These are phyloP conservation scores for Articulospora tetracladia DNA, from an alignment of 495 filamentous ascomycete species.

Conservation along the genomic window DNA sequence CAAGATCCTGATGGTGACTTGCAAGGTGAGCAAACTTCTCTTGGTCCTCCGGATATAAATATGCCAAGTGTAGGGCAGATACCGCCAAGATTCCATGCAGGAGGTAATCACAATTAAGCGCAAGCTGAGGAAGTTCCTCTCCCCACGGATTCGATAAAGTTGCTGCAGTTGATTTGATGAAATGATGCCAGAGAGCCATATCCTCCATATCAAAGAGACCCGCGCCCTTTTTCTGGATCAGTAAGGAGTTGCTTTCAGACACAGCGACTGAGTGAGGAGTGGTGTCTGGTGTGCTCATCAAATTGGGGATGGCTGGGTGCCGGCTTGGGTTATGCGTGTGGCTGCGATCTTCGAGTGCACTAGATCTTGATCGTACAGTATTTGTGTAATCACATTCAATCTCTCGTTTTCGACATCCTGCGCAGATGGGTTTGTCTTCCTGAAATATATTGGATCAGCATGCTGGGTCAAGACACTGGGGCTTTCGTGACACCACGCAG, in stretches of 20 bases:
- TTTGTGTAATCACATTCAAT: slow-evolving; percentile 6
- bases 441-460: background rate
- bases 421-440: slow-evolving; percentile 8
- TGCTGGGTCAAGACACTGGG: background rate
- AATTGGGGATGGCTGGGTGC: background rate
- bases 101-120: slow-evolving; percentile 20
- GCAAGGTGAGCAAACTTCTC: slow-evolving; percentile 2
- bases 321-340: background rate
- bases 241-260: background rate
- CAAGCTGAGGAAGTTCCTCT: background rate
- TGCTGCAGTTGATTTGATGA: slow-evolving; percentile 4
- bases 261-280: background rate
- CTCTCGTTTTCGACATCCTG: slow-evolving; percentile 10
- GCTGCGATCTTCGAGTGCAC: background rate
- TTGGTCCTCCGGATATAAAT: slow-evolving; percentile 15
- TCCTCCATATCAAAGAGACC: slow-evolving; percentile 14
- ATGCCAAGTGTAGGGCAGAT: slow-evolving; percentile 39
- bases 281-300: background rate
- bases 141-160: slow-evolving; percentile 2
- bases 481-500: too few relatives aligned
- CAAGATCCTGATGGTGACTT: slow-evolving; percentile 6
- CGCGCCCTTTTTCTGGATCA: background rate
- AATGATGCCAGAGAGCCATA: slow-evolving; percentile 15
- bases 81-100: slow-evolving; percentile 39
- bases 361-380: background rate